Evolutionary conservation across 768 basidiomycete species (phyloP), one percentile per base, ranked within the genome.

Genomic region (Leccinum rimulosum): DNA sequence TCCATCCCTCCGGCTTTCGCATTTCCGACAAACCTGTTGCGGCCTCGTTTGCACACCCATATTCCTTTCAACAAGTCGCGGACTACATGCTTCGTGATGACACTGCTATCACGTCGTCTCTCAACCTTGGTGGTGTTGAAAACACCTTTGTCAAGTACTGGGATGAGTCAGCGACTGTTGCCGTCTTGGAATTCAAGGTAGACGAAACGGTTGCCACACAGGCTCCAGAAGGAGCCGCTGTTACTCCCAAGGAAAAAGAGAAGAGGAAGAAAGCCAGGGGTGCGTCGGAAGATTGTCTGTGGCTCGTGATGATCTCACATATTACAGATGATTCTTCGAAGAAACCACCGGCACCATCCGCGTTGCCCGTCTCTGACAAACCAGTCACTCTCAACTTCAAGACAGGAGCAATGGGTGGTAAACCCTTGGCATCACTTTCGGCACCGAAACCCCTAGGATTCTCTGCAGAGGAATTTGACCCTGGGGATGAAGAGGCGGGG

Each of bases 1-100:
- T 91, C 12, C 93, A 97, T 71, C 95, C 96, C 0, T 84, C 86
- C n/a, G 96, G 96, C 6, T 98, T 98, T 75, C 82, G 92, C 8
- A 96, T 98, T 50, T 91, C 91, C 3, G 88, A 92, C 68, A 83
- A 86, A 31, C 90, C 94, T 1, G 90, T 95, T 11, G 95, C 95
- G 10, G 87, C 89, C 8, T 96, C 95, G 14, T 98, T 97, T 72
- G 93, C 93, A 49, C 91, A 95, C 74, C 86, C 90, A 1, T 87
- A 91, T 67, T 93, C 95, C 27, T 97, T 96, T 73, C 87, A 93
- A 68, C 88, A 87, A 25, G 80, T 92, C 25, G 80, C 86, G 22
- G 89, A 93, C 63, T 80, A 86, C 63, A 81, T 89, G 64, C 78
- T 84, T 52, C 83, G 87, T 33, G 92, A 94, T 67, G 92, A 93